Base-by-base conservation (phyloP, 768 basidiomycete species). In the Tulasnella sp. region DNA sequence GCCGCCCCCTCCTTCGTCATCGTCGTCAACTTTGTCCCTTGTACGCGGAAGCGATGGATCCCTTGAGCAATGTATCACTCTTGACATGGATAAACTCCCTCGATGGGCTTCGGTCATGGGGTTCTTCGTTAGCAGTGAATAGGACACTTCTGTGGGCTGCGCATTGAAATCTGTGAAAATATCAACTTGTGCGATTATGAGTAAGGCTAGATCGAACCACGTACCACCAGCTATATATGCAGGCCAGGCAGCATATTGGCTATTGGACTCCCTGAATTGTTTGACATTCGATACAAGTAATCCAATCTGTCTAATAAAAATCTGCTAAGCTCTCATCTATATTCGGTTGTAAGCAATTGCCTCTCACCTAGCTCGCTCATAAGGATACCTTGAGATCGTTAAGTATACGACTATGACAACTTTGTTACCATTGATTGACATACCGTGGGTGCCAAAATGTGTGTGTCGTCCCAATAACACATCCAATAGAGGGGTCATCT, bases 361-460 rank as follows among this genome's bases (percentile, higher is more conserved):
- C 31, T 19, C 56, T 51, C 57, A 77, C 85, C 84, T 78, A 41
- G 77, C 69, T 54, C 90, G 75, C 65, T 98, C 92, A 61, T 95
- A 96, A 0, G 75, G 74, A 61, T 84, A 87, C 49, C 81, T 70
- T 29, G 24, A 59, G 46, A 56, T 58, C 1, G 49, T 39, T 43
- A 35, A 45, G 37, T 42, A 29, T 37, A 29, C 42, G 34, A 33
- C 13, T 19, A 4, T 19, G n/a, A 31, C 37, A 56, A 3, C 13
- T 47, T 4, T 19, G 8, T 32, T 24, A 51, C 31, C 10, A 16
- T 22, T 19, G 35, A 28, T n/a, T 31, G 3, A 68, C 75, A 53
- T 65, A 89, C 79, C 73, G 75, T 4, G 90, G 90, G 65, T 93
- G 90, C 92, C 92, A 96, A 64, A 95, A 96, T 20, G 93, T 69